Evolutionary conservation across 371 early-diverging fungal species (phyloP), one percentile per base, ranked within the genome.

Genomic region (Rhizopus sp.): DNA sequence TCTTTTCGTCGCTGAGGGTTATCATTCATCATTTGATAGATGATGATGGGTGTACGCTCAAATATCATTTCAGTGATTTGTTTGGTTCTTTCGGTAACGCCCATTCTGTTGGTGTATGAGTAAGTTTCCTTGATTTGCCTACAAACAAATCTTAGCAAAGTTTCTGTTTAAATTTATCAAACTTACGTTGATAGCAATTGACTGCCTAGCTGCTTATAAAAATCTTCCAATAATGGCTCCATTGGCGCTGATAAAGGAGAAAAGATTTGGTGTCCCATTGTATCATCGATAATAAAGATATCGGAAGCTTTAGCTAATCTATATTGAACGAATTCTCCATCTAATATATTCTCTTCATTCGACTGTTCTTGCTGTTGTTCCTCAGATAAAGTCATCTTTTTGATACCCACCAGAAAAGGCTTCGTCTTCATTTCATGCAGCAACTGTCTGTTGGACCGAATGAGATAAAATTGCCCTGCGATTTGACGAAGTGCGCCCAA

Each of bases 211-310:
- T 66, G 64, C 0, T 76, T 73, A 69, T 90, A 90, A 37, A 91
- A 83, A 1, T 75, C 72, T 65, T 89, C 89, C n/a, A 90, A 52
- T 5, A 78, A 51, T 3, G 76, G 70, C 17, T 91, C 90, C 73
- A 82, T 81, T 0, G 89, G 90, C 3, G 82, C 85, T 33, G 81
- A 75, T 9, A 92, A 68, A 0, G 94, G 94, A 0, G 78, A 73
- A 64, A 96, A 94, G 33, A 92, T 77, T 59, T 88, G 88, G 12
- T 85, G 82, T 3, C 85, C 73, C 29, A 89, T 84, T 0, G 90
- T 78, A 61, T 94, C 93, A 69, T 96, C 94, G 29, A 87, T 83
- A 34, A 96, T 70, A 60, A 83, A 91, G 7, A 94, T 89, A 52
- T 91, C 86, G 0, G 69, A 63, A 0, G 94, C 91, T 12, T 68